These are phyloP conservation scores for Mortierella hygrophila DNA, from an alignment of 192 early-diverging fungal genomes.

Conservation along the genomic window DNA sequence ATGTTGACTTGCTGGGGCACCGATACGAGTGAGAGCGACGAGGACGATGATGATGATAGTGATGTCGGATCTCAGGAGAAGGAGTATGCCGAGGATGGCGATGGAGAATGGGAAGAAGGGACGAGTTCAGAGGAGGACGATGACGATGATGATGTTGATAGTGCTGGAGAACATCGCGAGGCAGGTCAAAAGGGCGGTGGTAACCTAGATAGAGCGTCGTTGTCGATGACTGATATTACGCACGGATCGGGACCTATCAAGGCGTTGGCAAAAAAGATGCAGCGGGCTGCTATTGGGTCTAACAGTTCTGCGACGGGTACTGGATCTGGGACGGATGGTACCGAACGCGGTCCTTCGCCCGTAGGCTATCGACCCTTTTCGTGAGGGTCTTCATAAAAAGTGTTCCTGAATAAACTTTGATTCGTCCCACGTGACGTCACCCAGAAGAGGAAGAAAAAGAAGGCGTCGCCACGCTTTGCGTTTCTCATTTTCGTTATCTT, in stretches of 20 bases:
- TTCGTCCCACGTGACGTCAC: not conserved
- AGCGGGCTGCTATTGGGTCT: not conserved
- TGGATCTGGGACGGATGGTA: not conserved
- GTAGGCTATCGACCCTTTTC: not conserved
- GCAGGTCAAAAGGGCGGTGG: not conserved
- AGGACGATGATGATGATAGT: constrained; percentile 30
- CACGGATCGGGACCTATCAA: not conserved
- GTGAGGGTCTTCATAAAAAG: not conserved
- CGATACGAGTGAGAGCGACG: constrained; percentile 22
- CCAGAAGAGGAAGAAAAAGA: not conserved
- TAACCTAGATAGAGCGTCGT: not conserved
- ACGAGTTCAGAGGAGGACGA: constrained; percentile 34
- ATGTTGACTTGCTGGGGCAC: constrained; percentile 54
- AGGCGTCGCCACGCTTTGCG: not conserved
- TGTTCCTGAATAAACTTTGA: not conserved
- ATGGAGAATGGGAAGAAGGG: constrained; percentile 53
- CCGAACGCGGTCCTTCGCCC: not conserved
- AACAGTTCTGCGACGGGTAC: not conserved
- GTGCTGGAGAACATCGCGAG: not conserved
- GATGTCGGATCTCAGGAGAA: not conserved
- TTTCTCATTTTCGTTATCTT: not conserved
- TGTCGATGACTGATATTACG: not conserved
- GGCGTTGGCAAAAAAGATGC: not conserved
- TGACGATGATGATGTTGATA: constrained; percentile 8
- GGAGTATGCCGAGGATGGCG: constrained; percentile 40